Evolutionary conservation across 441 rosid genomes (phyloP), one percentile per base, ranked within the genome.

Genomic region (Isatis lusitanica): DNA sequence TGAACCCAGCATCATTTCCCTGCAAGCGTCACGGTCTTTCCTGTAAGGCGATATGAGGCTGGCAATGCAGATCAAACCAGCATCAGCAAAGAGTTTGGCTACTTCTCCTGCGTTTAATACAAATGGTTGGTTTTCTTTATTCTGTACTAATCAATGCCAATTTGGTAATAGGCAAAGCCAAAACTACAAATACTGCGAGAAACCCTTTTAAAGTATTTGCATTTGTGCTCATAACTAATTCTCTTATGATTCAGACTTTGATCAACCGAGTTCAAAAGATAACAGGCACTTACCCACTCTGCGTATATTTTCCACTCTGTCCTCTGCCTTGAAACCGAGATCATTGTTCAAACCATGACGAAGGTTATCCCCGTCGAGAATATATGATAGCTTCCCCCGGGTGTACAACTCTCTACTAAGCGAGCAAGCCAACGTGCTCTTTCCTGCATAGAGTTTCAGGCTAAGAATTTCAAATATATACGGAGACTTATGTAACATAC

Each of bases 11-110:
- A 93, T 71, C 89, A 88, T 83, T 63, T 90, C 89, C 51, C 91
- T 92, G 62, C 96, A 93, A 15, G 93, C 92, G 64, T 85, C 94
- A 50, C 93, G 85, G 74, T 91, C 97, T 81, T 86, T 93, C 57
- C 89, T 90, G 64, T 90, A 91, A 0, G 96, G 98, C 12, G 97
- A 93, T 82, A 93, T 93, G 84, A 93, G 83, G 81, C 97, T 90
- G 26, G 96, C 98, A 38, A 93, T 85, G 81, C 96, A 93, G 74
- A 93, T 87, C 75, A 88, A 81, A 77, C 97, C 97, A 62, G 94
- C 87, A 85, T 93, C 98, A 9, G 96, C 86, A 71, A 93, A 93
- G 68, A 91, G 94, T 71, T 91, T 91, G 10, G 88, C 97, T 48
- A 90, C 98, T 80, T 93, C 98, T 42, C 98, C 97, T 90, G 48